A percentile compares a stretch with the other conserved stretches of the same genome.
phyloP scores from a whole-genome alignment of 768 basidiomycete species.

The Suillus fuscotomentosus region DNA sequence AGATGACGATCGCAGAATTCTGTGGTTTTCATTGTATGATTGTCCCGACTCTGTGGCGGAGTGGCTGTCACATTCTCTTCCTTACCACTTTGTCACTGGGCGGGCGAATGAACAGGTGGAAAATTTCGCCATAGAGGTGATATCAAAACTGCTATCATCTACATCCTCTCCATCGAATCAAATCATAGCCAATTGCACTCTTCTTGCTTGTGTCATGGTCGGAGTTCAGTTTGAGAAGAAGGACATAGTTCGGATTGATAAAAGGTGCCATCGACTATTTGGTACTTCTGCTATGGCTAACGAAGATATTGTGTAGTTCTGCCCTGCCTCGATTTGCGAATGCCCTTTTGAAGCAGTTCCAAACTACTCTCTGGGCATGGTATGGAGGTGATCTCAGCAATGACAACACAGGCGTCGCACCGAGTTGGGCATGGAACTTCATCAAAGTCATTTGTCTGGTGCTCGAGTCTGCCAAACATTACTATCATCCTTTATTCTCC shows the following conservation, averaged over 20 bases:
- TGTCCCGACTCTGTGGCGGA: not conserved
- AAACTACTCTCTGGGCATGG: not conserved
- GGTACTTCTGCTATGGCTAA: not conserved
- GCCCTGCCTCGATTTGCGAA: not conserved
- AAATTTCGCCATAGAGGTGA: not conserved
- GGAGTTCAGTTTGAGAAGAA: not conserved
- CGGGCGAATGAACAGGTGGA: not conserved
- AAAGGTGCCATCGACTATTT: not conserved
- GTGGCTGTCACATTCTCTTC: not conserved
- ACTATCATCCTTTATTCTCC: accelerated
- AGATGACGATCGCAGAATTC: not conserved
- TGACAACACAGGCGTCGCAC: not conserved
- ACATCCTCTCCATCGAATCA: not conserved
- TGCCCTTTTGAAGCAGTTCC: not conserved
- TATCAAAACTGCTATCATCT: not conserved
- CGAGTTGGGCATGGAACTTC: not conserved
- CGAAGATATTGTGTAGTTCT: not conserved
- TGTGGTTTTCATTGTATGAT: accelerated
- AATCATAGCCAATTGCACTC: not conserved
- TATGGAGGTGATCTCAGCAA: not conserved
- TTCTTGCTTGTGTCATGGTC: not conserved
- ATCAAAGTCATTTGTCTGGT: not conserved
- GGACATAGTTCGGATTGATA: not conserved
- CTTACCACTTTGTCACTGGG: not conserved
- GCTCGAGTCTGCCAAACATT: not conserved